These are phyloP conservation scores for Metschnikowia lunata DNA, from an alignment of 805 yeast genomes.

Conservation along the genomic window DNA sequence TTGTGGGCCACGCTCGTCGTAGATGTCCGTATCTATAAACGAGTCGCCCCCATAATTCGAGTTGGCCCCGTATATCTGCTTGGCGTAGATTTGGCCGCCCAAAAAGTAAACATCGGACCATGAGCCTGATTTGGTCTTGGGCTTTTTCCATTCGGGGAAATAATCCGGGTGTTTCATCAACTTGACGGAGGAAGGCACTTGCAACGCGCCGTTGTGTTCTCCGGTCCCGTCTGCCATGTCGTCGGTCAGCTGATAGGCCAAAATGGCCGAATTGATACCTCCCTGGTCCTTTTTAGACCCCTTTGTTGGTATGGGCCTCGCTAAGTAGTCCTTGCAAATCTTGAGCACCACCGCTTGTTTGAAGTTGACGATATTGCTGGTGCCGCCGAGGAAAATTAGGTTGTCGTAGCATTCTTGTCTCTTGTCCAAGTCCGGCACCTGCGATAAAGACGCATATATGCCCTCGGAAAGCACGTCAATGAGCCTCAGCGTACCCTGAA, in stretches of 20 bases:
- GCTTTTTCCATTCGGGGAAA: conserved; percentile 87
- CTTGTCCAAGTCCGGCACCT: conserved; percentile 61
- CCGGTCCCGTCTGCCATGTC: conserved; percentile 21
- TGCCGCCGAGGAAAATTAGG: conserved; percentile 73
- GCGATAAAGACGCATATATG: conserved; percentile 49
- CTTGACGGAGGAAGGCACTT: conserved; percentile 75
- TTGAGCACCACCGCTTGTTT: conserved; percentile 61
- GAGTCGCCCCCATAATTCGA: conserved; percentile 52
- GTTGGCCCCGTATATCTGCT: conserved; percentile 69
- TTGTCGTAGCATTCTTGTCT: conserved; percentile 85
- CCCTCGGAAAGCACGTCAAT: conserved; percentile 51
- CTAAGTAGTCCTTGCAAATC: conserved; percentile 52
- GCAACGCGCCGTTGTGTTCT: conserved; percentile 33
- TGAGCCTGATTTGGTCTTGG: conserved; percentile 50
- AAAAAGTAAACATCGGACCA: conserved; percentile 70
- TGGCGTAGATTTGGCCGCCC: conserved; percentile 85
- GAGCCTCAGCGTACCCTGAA: conserved; percentile 68
- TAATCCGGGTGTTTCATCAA: conserved; percentile 78
- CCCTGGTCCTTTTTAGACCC: conserved; percentile 22
- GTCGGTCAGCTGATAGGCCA: conserved; percentile 42
- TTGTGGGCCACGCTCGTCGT: conserved; percentile 75
- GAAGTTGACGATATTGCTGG: conserved; percentile 71
- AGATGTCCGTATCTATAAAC: conserved; percentile 65
- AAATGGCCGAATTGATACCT: conserved; percentile 36
- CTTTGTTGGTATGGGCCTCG: conserved; percentile 29